Conservation (phyloP, 495 filamentous ascomycete species). For the Daldinia concentrica region DNA sequence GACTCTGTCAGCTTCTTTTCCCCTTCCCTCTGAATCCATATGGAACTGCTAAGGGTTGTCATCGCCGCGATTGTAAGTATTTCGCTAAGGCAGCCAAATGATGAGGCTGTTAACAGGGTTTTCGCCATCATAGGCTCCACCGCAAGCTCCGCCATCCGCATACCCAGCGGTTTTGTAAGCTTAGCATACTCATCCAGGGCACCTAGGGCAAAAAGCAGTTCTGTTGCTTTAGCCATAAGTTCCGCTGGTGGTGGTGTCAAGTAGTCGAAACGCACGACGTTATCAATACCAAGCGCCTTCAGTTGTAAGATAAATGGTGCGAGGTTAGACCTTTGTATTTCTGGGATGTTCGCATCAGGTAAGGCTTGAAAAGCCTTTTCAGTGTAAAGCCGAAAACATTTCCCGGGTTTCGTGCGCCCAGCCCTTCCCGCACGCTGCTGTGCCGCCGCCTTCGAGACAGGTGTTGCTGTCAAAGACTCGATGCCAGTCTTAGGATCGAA, state of each 20-base stretch:
- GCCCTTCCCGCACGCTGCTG: conserved; percentile 92
- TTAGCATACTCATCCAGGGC: conserved; percentile 91
- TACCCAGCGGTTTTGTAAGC: conserved; percentile 85
- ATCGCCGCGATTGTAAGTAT: conserved; percentile 94
- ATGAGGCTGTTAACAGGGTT: conserved; percentile 79
- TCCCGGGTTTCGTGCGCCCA: conserved; percentile 90
- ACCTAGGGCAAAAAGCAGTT: conserved; percentile 88
- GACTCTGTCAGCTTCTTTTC: conserved; percentile 77
- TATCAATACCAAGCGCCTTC: conserved; percentile 96
- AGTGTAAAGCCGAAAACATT: conserved; percentile 94
- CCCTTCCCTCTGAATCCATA: conserved; percentile 83
- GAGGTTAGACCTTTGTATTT: conserved; percentile 93
- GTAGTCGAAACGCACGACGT: conserved; percentile 91
- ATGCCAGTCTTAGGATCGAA: conserved; percentile 91
- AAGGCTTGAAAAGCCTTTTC: conserved; percentile 75
- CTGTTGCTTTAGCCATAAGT: conserved; percentile 85
- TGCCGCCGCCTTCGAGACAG: conserved; percentile 91
- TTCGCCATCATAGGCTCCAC: conserved; percentile 98
- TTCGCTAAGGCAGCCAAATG: conserved; percentile 82
- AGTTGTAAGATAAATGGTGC: conserved; percentile 91
- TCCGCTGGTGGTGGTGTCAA: conserved; percentile 88
- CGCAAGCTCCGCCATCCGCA: conserved; percentile 93
- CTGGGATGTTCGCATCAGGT: conserved; percentile 80
- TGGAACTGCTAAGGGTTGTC: conserved; percentile 82
- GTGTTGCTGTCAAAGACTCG: conserved; percentile 85